Evolutionary conservation across 129 eudicot genomes (phyloP).

Genomic region (Flaveria trinervia): DNA sequence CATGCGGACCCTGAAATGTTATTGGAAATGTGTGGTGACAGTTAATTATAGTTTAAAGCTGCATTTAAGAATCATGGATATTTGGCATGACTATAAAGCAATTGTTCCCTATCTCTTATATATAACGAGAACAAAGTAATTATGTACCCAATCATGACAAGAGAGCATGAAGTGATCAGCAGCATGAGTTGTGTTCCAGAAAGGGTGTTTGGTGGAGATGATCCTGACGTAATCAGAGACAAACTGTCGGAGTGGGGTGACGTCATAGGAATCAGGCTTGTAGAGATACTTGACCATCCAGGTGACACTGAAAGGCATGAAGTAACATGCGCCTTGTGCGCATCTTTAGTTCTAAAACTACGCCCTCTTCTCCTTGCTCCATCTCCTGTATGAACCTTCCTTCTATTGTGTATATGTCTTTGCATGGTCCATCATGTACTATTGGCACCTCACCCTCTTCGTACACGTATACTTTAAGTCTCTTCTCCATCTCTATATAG

Average conservation of each 20-base stretch:
- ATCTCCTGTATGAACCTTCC: constrained; percentile 88
- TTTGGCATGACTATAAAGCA: constrained; percentile 22
- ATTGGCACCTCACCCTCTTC: constrained; percentile 85
- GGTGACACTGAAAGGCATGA: constrained; percentile 92
- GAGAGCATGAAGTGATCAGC: constrained; percentile 98
- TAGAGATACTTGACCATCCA: constrained; percentile 84
- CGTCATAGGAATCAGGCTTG: constrained; percentile 51
- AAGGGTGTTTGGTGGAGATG: constrained; percentile 76
- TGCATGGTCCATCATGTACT: constrained; percentile 91
- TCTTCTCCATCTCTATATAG: constrained; percentile 82
- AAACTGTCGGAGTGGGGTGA: constrained; percentile 58
- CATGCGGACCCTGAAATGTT: constrained; percentile 70
- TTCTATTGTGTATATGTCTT: constrained; percentile 80
- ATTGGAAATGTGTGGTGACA: neutral
- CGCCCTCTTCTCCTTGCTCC: constrained; percentile 42
- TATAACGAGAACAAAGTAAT: neutral
- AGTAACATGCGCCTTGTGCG: constrained; percentile 70
- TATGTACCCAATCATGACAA: constrained; percentile 89
- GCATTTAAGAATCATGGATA: constrained; percentile 5
- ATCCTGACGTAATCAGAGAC: constrained; percentile 75
- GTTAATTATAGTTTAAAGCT: neutral
- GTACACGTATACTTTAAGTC: constrained; percentile 71
- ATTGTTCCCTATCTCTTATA: neutral
- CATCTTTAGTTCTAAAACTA: constrained; percentile 57
- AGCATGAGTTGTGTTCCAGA: constrained; percentile 80